Percentiles rank a stretch among this genome's conserved stretches.
phyloP scores from a whole-genome alignment of 208 protist species.

The Phytomonas serpens region DNA sequence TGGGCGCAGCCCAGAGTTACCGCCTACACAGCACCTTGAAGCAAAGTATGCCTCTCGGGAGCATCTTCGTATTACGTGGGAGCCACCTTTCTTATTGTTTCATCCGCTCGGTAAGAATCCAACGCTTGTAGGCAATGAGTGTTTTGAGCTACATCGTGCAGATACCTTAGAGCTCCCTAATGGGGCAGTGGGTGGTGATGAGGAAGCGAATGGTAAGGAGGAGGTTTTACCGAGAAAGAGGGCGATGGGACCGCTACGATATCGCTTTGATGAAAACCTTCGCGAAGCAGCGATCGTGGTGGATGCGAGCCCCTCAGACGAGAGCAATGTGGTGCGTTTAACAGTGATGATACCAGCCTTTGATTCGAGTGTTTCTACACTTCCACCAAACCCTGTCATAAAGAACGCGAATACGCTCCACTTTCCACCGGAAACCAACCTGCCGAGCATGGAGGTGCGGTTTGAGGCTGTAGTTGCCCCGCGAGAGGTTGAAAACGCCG shows the following conservation, averaged over 20 bases:
- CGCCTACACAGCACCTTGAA: constrained; percentile 34
- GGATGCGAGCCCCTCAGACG: constrained; percentile 9
- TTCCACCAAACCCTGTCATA: constrained; percentile 14
- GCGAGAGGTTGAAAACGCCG: constrained; percentile 19
- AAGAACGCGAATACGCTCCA: constrained; percentile 27
- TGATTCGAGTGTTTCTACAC: constrained; percentile 17
- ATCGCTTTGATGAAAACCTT: too few relatives aligned
- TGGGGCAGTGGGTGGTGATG: too few relatives aligned
- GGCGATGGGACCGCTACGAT: too few relatives aligned
- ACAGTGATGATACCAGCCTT: constrained; percentile 17
- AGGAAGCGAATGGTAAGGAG: too few relatives aligned
- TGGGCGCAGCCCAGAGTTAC: constrained; percentile 36
- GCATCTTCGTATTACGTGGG: constrained; percentile 44
- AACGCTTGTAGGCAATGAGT: constrained; percentile 34
- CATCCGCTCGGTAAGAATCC: constrained; percentile 56
- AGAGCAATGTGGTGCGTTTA: background rate
- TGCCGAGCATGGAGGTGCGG: constrained; percentile 43
- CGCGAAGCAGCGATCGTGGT: background rate
- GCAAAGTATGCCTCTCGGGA: constrained; percentile 54
- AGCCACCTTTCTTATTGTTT: constrained; percentile 26
- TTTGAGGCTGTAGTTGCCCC: constrained; percentile 18
- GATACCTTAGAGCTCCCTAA: too few relatives aligned
- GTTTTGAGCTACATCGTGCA: constrained; percentile 16
- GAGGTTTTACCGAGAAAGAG: too few relatives aligned
- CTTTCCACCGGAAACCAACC: constrained; percentile 52